Base-by-base conservation (phyloP, 202 grass and related monocot genomes). In the Eragrostis tef region DNA sequence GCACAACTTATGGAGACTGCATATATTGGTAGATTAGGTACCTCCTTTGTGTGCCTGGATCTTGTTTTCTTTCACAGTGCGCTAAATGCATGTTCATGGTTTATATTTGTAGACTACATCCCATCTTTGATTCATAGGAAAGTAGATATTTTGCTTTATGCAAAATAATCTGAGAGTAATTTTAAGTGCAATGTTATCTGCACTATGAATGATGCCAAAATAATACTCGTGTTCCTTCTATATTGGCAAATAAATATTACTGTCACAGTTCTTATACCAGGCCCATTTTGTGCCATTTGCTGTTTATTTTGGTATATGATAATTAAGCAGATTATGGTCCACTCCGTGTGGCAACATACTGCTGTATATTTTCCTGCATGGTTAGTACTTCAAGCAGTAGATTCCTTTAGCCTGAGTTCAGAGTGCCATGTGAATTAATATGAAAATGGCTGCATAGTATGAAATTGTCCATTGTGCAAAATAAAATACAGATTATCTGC, bases 1-100 rank as follows among this genome's bases (percentile, higher is more conserved):
- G 92, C 90, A 1, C 92, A 94, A 67, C 75, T 97, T 80, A 93
- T 97, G 94, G 94, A 97, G 87, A 94, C 94, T 65, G 94, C 88
- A 56, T 94, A 94, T 59, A 86, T 97, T 61, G 92, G 90, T 39
- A 89, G 90, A 97, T 89, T 97, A 91, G 90, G 94, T 98, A 80
- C 22, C 77, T 39, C 25, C 51, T 89, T 25, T 65, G 2, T 77
- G 26, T 26, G 47, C 3, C 16, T 69, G 67, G 58, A 53, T 61
- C n/a, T n/a, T 83, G 16, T 50, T 36, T 75, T 69, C 31, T 78
- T 76, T 87, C 29, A 64, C 12, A 49, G 1, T 19, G n/a, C 25
- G 8, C 42, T 17, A 70, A 8, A 62, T 87, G 43, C 61, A 31
- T 59, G 26, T 81, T 60, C 14, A 69, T 67, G 67, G 43, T 41